These are phyloP conservation scores for Alternaria hordeiaustralica DNA, from an alignment of 2,329 filamentous ascomycete genomes.

Conservation along the genomic window DNA sequence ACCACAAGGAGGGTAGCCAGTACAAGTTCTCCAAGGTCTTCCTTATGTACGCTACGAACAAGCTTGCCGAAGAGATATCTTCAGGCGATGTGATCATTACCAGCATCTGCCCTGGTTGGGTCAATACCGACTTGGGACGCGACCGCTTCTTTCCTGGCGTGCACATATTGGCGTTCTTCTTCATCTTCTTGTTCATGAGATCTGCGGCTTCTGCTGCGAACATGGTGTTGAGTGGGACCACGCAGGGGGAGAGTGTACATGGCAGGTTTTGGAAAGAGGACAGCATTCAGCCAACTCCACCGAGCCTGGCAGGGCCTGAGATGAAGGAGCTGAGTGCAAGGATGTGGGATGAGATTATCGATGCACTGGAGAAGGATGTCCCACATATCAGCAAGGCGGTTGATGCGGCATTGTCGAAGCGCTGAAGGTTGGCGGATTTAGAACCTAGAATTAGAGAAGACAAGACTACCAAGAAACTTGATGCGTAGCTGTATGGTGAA, in stretches of 20 bases:
- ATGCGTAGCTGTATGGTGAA: not conserved
- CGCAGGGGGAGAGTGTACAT: slow-evolving; percentile 41
- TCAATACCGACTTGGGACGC: slow-evolving; percentile 38
- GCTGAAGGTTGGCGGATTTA: not conserved
- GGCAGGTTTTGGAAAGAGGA: slow-evolving; percentile 48
- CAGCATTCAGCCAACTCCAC: slow-evolving; percentile 36
- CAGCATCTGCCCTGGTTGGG: slow-evolving; percentile 45
- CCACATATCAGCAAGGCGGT: slow-evolving; percentile 20
- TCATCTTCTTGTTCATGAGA: slow-evolving; percentile 32
- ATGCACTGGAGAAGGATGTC: slow-evolving; percentile 39
- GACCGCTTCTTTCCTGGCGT: slow-evolving; percentile 40
- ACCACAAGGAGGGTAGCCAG: slow-evolving; percentile 32
- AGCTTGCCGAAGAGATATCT: slow-evolving; percentile 34
- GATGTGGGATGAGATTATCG: slow-evolving; percentile 45
- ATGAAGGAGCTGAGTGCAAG: slow-evolving; percentile 38
- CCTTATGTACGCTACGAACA: slow-evolving; percentile 42
- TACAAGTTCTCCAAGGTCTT: slow-evolving; percentile 46
- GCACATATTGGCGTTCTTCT: slow-evolving; percentile 27
- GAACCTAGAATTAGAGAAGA: not conserved
- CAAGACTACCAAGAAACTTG: not conserved
- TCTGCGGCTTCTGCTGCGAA: slow-evolving; percentile 40
- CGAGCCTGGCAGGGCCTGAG: slow-evolving; percentile 37
- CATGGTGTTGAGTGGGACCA: slow-evolving; percentile 42
- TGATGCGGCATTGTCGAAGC: slow-evolving; percentile 8
- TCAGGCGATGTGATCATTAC: slow-evolving; percentile 44